Evolutionary conservation across 2,329 filamentous ascomycete genomes (phyloP).

Genomic region (Colletotrichum zoysiae): DNA sequence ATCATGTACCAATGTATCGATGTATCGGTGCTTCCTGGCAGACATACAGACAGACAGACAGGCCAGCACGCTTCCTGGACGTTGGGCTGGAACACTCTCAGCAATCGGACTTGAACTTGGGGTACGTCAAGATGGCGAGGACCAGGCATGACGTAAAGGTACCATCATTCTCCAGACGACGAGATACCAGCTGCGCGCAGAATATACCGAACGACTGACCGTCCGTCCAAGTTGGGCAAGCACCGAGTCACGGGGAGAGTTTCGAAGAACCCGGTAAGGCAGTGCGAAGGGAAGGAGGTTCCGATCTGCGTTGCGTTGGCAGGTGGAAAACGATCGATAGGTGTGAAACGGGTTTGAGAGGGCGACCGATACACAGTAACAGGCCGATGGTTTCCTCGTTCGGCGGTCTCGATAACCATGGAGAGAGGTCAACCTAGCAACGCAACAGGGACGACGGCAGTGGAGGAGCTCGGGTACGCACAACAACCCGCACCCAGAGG

Average conservation of each 20-base stretch:
- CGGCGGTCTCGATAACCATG: conserved; percentile 21
- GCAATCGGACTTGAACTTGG: conserved; percentile 8
- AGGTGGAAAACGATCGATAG: conserved; percentile 16
- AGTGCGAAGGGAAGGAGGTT: conserved; percentile 14
- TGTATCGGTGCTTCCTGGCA: conserved; percentile 28
- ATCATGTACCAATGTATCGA: conserved; percentile 19
- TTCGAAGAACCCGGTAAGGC: conserved; percentile 26
- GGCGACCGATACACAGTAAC: conserved; percentile 3
- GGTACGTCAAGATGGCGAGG: conserved; percentile 17
- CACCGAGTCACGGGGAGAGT: conserved; percentile 17
- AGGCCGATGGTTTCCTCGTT: not conserved
- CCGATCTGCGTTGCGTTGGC: conserved; percentile 21
- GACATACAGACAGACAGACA: no score
- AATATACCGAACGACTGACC: not conserved
- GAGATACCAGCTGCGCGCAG: not conserved
- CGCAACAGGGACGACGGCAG: conserved; percentile 11
- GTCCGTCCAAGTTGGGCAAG: conserved; percentile 1
- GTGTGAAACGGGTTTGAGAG: conserved; percentile 38
- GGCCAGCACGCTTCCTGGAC: conserved; percentile 12
- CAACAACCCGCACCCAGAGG: conserved; percentile 8
- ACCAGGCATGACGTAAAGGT: conserved; percentile 25
- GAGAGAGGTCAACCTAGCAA: conserved; percentile 17
- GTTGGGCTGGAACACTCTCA: conserved; percentile 22
- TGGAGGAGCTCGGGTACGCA: conserved; percentile 16
- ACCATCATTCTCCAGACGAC: not conserved